Base-by-base conservation (phyloP, 176 grass and related monocot genomes). In the Carex parvula region DNA sequence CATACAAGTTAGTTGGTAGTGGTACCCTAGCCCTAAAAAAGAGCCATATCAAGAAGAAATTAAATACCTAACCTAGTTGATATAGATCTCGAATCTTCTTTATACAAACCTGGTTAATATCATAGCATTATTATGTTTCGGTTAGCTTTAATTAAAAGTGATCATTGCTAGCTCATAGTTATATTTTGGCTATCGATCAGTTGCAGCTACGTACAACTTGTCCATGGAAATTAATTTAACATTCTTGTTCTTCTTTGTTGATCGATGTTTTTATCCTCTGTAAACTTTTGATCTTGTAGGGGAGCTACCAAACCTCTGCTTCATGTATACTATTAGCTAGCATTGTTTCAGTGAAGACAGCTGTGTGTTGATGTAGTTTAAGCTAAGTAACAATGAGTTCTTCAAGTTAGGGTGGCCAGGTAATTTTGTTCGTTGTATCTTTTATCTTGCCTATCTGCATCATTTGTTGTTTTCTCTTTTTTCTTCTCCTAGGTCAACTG, bases 61-160 rank as follows among this genome's bases (percentile, higher is more conserved):
- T 24, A 24, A 24, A 46, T 46, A 46, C 68, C 68, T 71, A 71
- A 70, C 66, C 33, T n/a, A 70, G 18, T 70, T 70, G 66, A 70
- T 70, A 70, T 24, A 0, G n/a, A n/a, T 70, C 15, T 18, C 22
- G 41, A 70, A 70, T 70, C 16, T 70, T 70, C 35, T 18, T 70
- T 37, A 15, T 5, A 41, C 16, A 70, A 42, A 68, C 32, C 5
- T 68, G 39, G 32, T 70, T 71, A 39, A 60, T 37, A 69, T 39
- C 32, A 66, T 66, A 66, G 16, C 64, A 66, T 32, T 66, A 0
- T 35, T 66, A 18, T 66, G 64, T 16, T 15, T 33, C 64, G 35
- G 13, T 35, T 66, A 70, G 35, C 66, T 70, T 41, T 41, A 70
- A 70, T 39, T 39, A n/a, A 70, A 64, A 37, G 15, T 70, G 16